These are phyloP conservation scores for Cicer pinnatifidum DNA, from an alignment of 306 rosid genomes.

Conservation along the genomic window DNA sequence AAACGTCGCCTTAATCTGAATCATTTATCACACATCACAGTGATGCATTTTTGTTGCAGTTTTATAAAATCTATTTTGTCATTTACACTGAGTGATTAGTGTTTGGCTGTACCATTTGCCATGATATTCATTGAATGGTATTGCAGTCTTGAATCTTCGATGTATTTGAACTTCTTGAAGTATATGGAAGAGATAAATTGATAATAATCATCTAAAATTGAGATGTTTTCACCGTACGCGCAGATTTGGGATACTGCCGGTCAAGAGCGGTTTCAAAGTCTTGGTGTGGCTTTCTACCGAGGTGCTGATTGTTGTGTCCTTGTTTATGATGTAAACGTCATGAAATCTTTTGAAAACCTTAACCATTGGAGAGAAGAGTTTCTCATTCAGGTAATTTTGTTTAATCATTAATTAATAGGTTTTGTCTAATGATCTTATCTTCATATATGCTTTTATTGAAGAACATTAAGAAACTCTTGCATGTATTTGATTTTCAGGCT, in stretches of 20 bases:
- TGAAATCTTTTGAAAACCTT: constrained; percentile 95
- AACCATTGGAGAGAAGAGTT: constrained; percentile 99
- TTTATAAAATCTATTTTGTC: neutral
- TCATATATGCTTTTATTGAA: neutral
- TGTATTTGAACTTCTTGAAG: too few species aligned
- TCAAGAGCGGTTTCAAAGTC: constrained; percentile 98
- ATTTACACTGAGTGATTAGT: neutral
- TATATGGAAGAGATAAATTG: too few species aligned
- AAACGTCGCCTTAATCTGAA: neutral
- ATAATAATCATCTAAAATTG: too few species aligned
- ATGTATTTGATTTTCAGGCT: constrained; percentile 70
- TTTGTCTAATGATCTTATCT: neutral
- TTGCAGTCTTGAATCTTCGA: too few species aligned
- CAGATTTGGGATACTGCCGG: constrained; percentile 99
- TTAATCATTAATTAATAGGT: neutral
- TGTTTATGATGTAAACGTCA: constrained; percentile 94
- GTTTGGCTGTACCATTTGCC: too few species aligned
- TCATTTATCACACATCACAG: neutral
- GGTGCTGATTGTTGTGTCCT: constrained; percentile 99
- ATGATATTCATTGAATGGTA: too few species aligned
- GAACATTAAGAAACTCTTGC: constrained; percentile 27
- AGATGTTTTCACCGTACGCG: constrained; percentile 17
- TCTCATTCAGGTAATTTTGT: constrained; percentile 80
- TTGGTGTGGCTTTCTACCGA: constrained; percentile 99
- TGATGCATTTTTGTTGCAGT: neutral